Evolutionary conservation across 2,329 filamentous ascomycete genomes (phyloP), one percentile per base, ranked within the genome.

Genomic region (Arthrinium puccinioides): DNA sequence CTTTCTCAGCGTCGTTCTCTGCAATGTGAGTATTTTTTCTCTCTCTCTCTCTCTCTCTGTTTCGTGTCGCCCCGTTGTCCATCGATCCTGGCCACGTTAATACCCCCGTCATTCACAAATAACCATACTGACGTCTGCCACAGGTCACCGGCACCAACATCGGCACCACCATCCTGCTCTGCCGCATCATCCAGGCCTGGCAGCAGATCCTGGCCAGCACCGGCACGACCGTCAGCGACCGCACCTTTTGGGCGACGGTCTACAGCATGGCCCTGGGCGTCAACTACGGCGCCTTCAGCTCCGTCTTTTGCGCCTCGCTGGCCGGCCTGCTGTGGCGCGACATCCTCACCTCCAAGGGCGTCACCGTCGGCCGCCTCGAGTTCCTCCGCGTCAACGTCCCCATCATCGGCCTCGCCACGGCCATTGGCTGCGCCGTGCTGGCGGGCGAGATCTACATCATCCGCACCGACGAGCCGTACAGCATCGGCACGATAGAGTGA

Each of bases 81-180:
- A n/a, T n/a, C n/a, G n/a, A n/a, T n/a, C n/a, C n/a, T n/a, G n/a
- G 10, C 13, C n/a, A 9, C 6, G 23, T 25, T 25, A 13, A 25
- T 9, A 25, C 23, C 23, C 23, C 26, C 16, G 5, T 9, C 13
- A 23, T 14, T 21, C 9, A 21, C 19, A 15, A 3, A 5, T 5
- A 1, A 6, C 9, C n/a, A n/a, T n/a, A 8, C 16, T 28, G 8
- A 30, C 15, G n/a, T 11, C 5, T 25, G n/a, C 16, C 16, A 14
- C 8, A 86, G 80, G 86, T 86, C 47, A 79, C 83, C 0, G 83
- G 83, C 15, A 87, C 83, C 2, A 87, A 87, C 45, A 87, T 87
- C 37, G 82, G 83, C 21, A 84, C 82, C 0, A 82, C 82, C 0
- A 87, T 87, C 50, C 72, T 87, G 1, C 66, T 87, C 2, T 84